These are phyloP conservation scores for Spergularia azorica DNA, from an alignment of 179 eudicot species.

Conservation along the genomic window DNA sequence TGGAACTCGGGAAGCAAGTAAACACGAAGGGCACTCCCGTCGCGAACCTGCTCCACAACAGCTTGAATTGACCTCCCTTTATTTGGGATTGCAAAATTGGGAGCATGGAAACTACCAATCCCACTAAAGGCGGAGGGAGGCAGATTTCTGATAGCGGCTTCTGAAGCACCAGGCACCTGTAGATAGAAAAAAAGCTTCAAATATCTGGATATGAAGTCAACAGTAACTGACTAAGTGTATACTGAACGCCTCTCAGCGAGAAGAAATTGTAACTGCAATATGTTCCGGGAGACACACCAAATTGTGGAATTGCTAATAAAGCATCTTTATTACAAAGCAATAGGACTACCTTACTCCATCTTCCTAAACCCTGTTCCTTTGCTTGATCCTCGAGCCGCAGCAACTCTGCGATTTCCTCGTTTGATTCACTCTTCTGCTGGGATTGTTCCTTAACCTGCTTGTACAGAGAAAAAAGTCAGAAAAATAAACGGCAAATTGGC, in stretches of 20 bases:
- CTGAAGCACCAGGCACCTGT: constrained; percentile 84
- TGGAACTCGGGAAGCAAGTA: constrained; percentile 94
- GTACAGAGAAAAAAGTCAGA: constrained; percentile 2
- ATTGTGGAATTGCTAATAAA: background rate
- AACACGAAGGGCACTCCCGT: constrained; percentile 90
- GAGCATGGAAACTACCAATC: constrained; percentile 66
- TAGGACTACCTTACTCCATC: constrained; percentile 79
- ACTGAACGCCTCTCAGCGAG: background rate
- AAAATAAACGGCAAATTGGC: background rate
- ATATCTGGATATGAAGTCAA: background rate
- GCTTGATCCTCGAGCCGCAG: constrained; percentile 79
- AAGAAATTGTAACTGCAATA: background rate
- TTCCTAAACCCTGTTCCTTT: constrained; percentile 81
- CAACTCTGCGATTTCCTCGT: constrained; percentile 57
- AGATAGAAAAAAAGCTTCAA: constrained; percentile 15
- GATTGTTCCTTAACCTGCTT: constrained; percentile 80
- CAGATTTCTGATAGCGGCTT: constrained; percentile 73
- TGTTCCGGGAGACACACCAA: background rate
- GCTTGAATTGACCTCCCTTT: constrained; percentile 85
- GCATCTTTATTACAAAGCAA: background rate
- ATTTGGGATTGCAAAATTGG: constrained; percentile 52
- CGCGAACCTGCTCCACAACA: constrained; percentile 94
- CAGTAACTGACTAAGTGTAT: background rate
- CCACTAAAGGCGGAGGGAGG: constrained; percentile 95
- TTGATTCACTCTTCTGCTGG: constrained; percentile 75